These are phyloP conservation scores for Cryptococcus sp. DNA, from an alignment of 1,284 basidiomycete genomes.

Conservation along the genomic window DNA sequence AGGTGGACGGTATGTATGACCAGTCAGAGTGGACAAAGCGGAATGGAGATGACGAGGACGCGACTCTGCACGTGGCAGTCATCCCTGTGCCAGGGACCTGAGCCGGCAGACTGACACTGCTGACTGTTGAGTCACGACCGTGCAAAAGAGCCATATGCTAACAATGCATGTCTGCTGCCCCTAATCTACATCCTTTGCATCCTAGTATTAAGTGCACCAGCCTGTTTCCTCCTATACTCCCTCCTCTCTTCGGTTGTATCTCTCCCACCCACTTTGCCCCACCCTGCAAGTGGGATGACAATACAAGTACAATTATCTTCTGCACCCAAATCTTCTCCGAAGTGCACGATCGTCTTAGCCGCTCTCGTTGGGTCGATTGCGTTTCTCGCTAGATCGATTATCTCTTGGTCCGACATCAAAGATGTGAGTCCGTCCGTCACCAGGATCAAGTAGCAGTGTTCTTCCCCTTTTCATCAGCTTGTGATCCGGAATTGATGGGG, in stretches of 20 bases:
- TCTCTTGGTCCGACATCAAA: conserved; percentile 86
- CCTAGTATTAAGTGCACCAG: conserved; percentile 49
- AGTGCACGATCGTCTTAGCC: conserved; percentile 75
- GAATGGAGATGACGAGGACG: no score
- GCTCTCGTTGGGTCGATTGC: conserved; percentile 70
- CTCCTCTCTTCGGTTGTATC: conserved; percentile 77
- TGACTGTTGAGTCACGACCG: no score
- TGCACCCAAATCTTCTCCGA: conserved; percentile 83
- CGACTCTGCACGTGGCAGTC: no score
- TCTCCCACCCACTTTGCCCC: conserved; percentile 68
- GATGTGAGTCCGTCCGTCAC: conserved; percentile 90
- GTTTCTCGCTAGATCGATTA: conserved; percentile 79
- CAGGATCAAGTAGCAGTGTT: conserved; percentile 74
- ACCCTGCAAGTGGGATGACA: conserved; percentile 88
- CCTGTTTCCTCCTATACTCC: conserved; percentile 70
- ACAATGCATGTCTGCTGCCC: no score
- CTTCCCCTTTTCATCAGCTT: conserved; percentile 52
- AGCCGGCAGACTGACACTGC: no score
- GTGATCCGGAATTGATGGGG: no score
- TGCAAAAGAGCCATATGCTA: no score
- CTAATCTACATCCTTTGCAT: conserved; percentile 45
- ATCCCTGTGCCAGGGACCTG: no score
- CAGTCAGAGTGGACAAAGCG: no score
- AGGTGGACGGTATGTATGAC: no score
- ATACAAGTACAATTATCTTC: conserved; percentile 90